A percentile compares a stretch with the other conserved stretches of the same genome.
These are phyloP conservation scores for Russula sp. DNA, from an alignment of 768 basidiomycete genomes.

Conservation along the genomic window DNA sequence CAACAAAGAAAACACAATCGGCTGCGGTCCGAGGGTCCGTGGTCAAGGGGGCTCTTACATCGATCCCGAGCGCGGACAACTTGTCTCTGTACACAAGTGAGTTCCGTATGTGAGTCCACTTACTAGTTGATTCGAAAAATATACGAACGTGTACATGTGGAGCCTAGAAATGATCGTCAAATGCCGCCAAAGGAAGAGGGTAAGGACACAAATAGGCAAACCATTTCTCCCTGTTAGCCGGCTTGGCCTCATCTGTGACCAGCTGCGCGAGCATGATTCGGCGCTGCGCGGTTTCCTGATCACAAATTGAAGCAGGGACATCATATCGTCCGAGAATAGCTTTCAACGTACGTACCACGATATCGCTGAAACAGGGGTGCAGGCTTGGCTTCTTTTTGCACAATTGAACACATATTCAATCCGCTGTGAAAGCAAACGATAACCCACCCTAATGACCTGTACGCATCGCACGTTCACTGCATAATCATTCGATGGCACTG, in stretches of 20 bases:
- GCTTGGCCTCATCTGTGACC: constrained; percentile 12
- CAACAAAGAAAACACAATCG: background rate
- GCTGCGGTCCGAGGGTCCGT: background rate
- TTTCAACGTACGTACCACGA: constrained; percentile 9
- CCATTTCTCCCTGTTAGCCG: constrained; percentile 5
- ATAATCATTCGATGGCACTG: background rate
- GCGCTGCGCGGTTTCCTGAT: constrained; percentile 14
- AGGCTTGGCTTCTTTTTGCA: background rate
- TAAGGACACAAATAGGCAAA: background rate
- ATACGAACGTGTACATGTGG: constrained; percentile 11
- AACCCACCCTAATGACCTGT: constrained; percentile 4
- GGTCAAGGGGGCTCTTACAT: constrained; percentile 1
- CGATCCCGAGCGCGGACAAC: constrained; percentile 13
- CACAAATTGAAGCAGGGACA: background rate
- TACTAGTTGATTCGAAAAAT: no score
- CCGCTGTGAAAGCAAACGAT: background rate
- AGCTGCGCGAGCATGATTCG: constrained; percentile 16
- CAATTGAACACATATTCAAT: background rate
- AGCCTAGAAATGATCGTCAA: constrained; percentile 1
- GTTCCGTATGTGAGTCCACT: background rate
- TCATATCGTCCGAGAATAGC: background rate
- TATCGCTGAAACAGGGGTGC: constrained; percentile 4
- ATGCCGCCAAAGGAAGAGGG: background rate
- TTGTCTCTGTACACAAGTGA: background rate
- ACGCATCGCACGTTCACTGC: constrained; percentile 14